These are phyloP conservation scores for Aristolochia contorta DNA, from an alignment of 164 flowering plant genomes.

Conservation along the genomic window DNA sequence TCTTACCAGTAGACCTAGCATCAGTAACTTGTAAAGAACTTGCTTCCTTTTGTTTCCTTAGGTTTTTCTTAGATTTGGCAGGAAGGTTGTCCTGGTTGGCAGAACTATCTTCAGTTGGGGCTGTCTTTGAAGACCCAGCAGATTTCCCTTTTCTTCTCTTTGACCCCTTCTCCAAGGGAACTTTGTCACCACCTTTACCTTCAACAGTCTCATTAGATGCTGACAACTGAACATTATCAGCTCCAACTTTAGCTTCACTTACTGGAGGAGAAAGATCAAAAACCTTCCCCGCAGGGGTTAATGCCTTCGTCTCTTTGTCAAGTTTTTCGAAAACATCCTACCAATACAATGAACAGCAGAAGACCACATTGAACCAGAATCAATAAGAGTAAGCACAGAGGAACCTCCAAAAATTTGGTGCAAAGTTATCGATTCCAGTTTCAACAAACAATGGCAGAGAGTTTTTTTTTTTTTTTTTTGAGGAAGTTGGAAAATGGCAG, in stretches of 20 bases:
- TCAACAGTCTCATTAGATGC: conserved; percentile 37
- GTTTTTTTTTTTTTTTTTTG: too few species aligned
- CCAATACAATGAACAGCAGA: not conserved
- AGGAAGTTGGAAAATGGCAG: too few species aligned
- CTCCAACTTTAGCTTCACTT: conserved; percentile 35
- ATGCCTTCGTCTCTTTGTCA: conserved; percentile 54
- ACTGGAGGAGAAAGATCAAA: conserved; percentile 17
- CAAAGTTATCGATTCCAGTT: too few species aligned
- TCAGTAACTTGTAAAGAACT: conserved; percentile 38
- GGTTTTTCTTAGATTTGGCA: conserved; percentile 67
- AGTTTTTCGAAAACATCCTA: conserved; percentile 58
- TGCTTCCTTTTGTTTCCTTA: conserved; percentile 55
- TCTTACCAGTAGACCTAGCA: conserved; percentile 44
- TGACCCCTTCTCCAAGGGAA: conserved; percentile 48
- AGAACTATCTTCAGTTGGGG: conserved; percentile 32
- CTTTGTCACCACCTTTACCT: conserved; percentile 34
- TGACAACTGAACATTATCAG: conserved; percentile 24
- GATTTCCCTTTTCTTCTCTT: conserved; percentile 81
- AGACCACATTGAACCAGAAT: conserved; percentile 13
- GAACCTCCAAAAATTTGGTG: too few species aligned
- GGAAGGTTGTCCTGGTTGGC: conserved; percentile 42
- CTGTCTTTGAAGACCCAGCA: conserved; percentile 34
- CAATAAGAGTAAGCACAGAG: not conserved
- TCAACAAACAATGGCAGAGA: too few species aligned
- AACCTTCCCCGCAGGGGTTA: conserved; percentile 26